Percentiles rank a stretch among this genome's conserved stretches.
These are phyloP conservation scores for Mercurialis annua DNA, from an alignment of 345 rosid species.

Conservation along the genomic window DNA sequence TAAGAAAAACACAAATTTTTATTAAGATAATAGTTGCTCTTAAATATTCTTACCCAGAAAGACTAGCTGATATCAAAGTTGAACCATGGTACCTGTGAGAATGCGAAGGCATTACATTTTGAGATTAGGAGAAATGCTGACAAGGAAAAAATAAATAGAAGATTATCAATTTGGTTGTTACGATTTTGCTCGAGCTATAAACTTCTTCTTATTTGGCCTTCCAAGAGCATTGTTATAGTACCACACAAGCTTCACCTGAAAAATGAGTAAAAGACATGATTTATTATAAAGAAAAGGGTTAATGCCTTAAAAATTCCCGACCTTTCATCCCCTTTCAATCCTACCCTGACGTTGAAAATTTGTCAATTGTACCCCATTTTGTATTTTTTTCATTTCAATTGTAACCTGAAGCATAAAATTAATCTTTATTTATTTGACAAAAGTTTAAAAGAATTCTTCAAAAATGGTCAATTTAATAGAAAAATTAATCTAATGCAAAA, in stretches of 20 bases:
- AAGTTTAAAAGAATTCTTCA: no score
- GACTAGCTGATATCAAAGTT: slow-evolving; percentile 86
- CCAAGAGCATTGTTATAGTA: slow-evolving; percentile 87
- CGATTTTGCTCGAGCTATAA: slow-evolving; percentile 75
- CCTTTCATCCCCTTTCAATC: no score
- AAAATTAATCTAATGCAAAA: no score
- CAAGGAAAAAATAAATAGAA: slow-evolving; percentile 4
- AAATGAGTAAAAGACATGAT: not conserved
- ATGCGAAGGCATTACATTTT: slow-evolving; percentile 19
- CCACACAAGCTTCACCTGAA: slow-evolving; percentile 89
- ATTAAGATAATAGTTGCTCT: not conserved
- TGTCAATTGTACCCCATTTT: no score
- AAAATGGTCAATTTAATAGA: no score
- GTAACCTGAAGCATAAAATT: no score
- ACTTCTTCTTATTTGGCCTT: slow-evolving; percentile 76
- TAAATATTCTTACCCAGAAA: slow-evolving; percentile 64
- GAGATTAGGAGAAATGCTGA: slow-evolving; percentile 9
- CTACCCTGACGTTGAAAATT: no score
- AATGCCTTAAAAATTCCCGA: no score
- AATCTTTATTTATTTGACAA: no score
- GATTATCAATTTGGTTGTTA: slow-evolving; percentile 13
- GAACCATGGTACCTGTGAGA: slow-evolving; percentile 84
- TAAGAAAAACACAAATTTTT: slow-evolving; percentile 5
- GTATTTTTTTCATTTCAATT: no score
- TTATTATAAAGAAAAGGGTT: not conserved